Evolutionary conservation across 805 yeast species (phyloP), one percentile per base, ranked within the genome.

Genomic region (Pichia deserticola): DNA sequence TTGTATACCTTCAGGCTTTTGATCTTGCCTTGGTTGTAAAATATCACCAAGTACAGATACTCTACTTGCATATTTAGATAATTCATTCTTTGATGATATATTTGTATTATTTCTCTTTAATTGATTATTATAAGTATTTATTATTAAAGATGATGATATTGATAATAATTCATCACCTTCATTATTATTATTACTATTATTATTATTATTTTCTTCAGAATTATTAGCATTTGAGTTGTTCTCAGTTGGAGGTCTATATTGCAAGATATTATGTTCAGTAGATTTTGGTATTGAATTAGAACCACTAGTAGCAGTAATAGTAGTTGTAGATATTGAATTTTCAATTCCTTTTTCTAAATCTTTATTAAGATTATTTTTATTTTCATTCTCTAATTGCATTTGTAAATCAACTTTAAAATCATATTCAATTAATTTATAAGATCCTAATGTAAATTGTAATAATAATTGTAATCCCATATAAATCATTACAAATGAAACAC

Each of bases 401-500:
- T 42, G 46, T 12, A 47, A 20, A 35, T 52, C 60, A 13, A 58
- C 54, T 44, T 73, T 71, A 59, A 89, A 86, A 60, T 89, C 97
- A 62, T 79, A 69, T 36, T 81, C 84, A 15, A 89, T 72, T 41
- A 89, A 64, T 51, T 81, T 73, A 65, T 82, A 84, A 49, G 87
- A 77, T 1, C 97, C 96, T 40, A 84, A 66, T 57, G 86, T 84
- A 74, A 88, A 87, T 66, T 85, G 80, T 58, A 76, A 63, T 38
- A 86, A 70, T 40, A 82, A 73, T 63, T 84, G 87, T 3, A 84
- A 73, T 2, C 88, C 84, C 42, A 84, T 69, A 57, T 85, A 86
- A 39, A 89, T 82, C 59, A 89, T 83, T n/a, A 87, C 84, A 65
- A 85, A 87, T 0, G 97, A 95, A 32, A 85, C 83, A 13, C 97